These are phyloP conservation scores for Metschnikowia santaceciliae DNA, from an alignment of 805 yeast genomes.

Conservation along the genomic window DNA sequence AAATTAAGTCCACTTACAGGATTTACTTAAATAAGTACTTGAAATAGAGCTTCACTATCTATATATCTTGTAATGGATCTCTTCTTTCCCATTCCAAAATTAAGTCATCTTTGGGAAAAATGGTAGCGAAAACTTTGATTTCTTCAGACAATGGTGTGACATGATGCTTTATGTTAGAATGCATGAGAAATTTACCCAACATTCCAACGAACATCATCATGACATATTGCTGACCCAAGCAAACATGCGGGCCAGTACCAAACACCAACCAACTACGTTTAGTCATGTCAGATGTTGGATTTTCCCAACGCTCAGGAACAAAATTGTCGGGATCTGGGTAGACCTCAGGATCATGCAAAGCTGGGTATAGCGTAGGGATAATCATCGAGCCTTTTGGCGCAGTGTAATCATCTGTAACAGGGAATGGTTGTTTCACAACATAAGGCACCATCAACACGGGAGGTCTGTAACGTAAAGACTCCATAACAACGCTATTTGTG, in stretches of 20 bases:
- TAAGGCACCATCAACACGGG: constrained; percentile 99
- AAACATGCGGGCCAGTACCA: constrained; percentile 95
- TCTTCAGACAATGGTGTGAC: constrained; percentile 84
- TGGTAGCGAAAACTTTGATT: constrained; percentile 94
- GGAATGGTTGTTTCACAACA: constrained; percentile 82
- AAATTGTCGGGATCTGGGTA: constrained; percentile 92
- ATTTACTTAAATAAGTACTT: background rate
- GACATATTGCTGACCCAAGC: constrained; percentile 93
- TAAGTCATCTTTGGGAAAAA: constrained; percentile 96
- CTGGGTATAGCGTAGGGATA: constrained; percentile 92
- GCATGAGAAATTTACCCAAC: constrained; percentile 86
- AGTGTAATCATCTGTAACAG: constrained; percentile 75
- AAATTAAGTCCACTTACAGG: background rate
- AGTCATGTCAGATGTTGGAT: constrained; percentile 68
- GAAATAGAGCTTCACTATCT: background rate
- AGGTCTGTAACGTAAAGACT: constrained; percentile 90
- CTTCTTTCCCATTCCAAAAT: constrained; percentile 68
- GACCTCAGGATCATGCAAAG: constrained; percentile 95
- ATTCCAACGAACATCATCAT: constrained; percentile 83
- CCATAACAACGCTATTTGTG: constrained; percentile 88
- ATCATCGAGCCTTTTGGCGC: constrained; percentile 98
- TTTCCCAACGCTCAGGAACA: constrained; percentile 96
- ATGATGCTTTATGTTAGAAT: constrained; percentile 75
- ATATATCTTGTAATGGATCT: constrained; percentile 40
- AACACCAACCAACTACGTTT: constrained; percentile 94